phyloP scores from a whole-genome alignment of 345 rosid species.

The Noccaea bulbosa region DNA sequence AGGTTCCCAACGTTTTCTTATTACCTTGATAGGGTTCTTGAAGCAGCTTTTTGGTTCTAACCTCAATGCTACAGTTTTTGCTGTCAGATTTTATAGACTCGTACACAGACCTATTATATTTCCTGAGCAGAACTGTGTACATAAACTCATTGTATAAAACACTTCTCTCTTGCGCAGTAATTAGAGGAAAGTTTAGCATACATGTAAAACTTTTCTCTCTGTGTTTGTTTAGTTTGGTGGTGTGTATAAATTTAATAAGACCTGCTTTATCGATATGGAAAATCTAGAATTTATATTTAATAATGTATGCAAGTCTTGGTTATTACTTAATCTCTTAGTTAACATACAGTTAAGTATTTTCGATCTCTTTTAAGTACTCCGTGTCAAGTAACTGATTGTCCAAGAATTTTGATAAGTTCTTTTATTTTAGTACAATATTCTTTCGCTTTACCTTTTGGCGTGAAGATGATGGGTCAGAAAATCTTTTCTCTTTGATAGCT shows the following conservation, averaged over 20 bases:
- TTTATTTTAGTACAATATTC: constrained; percentile 8
- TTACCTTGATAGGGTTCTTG: constrained; percentile 31
- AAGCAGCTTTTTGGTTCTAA: constrained; percentile 10
- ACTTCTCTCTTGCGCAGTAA: background rate
- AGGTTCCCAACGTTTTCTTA: constrained; percentile 19
- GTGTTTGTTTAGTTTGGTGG: constrained; percentile 27
- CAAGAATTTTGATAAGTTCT: constrained; percentile 14
- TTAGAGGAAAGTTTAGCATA: constrained; percentile 17
- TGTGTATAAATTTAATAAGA: constrained; percentile 10
- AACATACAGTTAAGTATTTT: background rate
- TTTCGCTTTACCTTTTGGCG: constrained; percentile 9
- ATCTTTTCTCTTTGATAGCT: constrained; percentile 20
- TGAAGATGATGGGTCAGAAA: constrained; percentile 4
- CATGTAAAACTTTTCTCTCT: background rate
- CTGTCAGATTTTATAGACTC: constrained; percentile 18
- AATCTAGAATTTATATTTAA: constrained; percentile 17
- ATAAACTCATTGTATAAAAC: constrained; percentile 7
- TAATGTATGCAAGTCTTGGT: constrained; percentile 7
- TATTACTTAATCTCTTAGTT: constrained; percentile 16
- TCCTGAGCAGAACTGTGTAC: constrained; percentile 7
- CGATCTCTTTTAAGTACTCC: constrained; percentile 12
- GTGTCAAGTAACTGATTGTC: constrained; percentile 5
- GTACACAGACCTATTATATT: constrained; percentile 11
- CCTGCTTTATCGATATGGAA: constrained; percentile 12
- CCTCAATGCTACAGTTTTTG: constrained; percentile 16